A percentile compares a stretch with the other conserved stretches of the same genome.
These are phyloP conservation scores for Ceriops tagal DNA, from an alignment of 345 rosid genomes.

Conservation along the genomic window DNA sequence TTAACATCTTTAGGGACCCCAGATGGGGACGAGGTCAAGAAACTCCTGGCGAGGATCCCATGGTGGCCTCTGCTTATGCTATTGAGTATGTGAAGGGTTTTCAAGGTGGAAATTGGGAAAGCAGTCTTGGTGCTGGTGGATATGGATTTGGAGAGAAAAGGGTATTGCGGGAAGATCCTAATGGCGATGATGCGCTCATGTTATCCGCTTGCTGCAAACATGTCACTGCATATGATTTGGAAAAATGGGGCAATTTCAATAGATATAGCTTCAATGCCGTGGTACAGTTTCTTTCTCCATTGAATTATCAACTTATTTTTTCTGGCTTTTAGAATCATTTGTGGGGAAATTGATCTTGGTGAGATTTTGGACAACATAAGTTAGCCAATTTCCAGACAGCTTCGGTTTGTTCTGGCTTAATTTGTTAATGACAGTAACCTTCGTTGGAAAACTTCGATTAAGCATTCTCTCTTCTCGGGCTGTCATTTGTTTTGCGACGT, in stretches of 20 bases:
- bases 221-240: conserved; percentile 87
- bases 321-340: not conserved
- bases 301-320: not conserved
- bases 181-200: conserved; percentile 50
- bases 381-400: not conserved
- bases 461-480: too few species aligned
- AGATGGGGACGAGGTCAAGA: conserved; percentile 99
- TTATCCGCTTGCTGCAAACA: conserved; percentile 96
- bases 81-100: conserved; percentile 73
- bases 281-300: conserved; percentile 37
- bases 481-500: too few species aligned
- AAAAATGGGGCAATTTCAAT: conserved; percentile 68
- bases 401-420: too few species aligned
- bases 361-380: not conserved
- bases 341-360: not conserved
- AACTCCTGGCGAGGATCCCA: conserved; percentile 94
- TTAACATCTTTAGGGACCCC: conserved; percentile 84
- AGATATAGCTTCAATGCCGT: conserved; percentile 86
- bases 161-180: conserved; percentile 24
- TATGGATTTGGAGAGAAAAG: conserved; percentile 26
- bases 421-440: too few species aligned
- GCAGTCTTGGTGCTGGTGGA: conserved; percentile 9
- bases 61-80: conserved; percentile 66
- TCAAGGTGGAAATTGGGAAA: conserved; percentile 42
- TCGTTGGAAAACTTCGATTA: too few species aligned